Evolutionary conservation across 306 rosid genomes (phyloP), one percentile per base, ranked within the genome.

Genomic region (Mimosa pudica): DNA sequence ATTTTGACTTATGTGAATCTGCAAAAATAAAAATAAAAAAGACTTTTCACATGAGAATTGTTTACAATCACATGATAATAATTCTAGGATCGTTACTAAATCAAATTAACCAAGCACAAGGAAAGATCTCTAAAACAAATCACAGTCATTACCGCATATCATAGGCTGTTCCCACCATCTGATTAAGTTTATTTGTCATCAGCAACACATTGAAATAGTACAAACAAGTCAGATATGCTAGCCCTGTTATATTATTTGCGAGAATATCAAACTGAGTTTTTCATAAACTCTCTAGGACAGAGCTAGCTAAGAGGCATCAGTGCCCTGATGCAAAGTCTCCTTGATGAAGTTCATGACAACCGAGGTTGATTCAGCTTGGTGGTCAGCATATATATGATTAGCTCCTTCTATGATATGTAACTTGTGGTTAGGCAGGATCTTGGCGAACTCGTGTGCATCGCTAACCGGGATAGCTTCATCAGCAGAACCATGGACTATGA

Each of bases 391-490:
- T 18, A 73, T 10, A 84, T 92, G 97, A 77, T 90, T 82, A 70
- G 93, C 97, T 52, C 96, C 96, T 83, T 84, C 87, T 18, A 92
- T 51, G 24, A 84, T 61, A 54, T 67, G 94, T 45, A 92, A 52
- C 77, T 94, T 81, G 91, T 92, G 96, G 81, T 94, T 88, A 6
- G 91, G 92, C 79, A 92, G 79, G 80, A 90, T 87, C 85, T 94
- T 90, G 57, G 89, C 87, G 61, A 94, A 90, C 82, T 88, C 93
- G 4, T 51, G 68, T 14, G 97, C 94, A 67, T 92, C 96, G 77
- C 77, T 83, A 60, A 83, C 88, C 0, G 93, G 94, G 71, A 92
- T 82, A 57, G 14, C 5, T 55, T 79, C 49, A 68, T 90, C 97
- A 6, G 78, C 85, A 33, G 87, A 75, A 84, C 97, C 97, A 81